Conservation (phyloP, 2,329 filamentous ascomycete species). For the Calonectria honghensis region DNA sequence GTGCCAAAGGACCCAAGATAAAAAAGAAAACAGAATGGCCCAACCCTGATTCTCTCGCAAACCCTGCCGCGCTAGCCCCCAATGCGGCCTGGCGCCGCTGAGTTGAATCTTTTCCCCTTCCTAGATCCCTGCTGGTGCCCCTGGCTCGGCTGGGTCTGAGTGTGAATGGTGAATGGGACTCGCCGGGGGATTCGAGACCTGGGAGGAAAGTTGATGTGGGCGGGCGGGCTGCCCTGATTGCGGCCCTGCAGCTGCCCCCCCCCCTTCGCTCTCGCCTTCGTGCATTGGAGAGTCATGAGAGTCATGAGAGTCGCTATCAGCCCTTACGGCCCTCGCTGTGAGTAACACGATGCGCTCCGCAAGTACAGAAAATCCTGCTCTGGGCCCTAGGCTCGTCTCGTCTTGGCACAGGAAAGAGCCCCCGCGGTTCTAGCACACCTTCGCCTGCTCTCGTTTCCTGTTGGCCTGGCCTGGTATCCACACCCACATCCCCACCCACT, state of each 20-base stretch:
- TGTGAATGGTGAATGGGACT: slow-evolving; percentile 15
- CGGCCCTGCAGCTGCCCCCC: slow-evolving; percentile 1
- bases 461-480: slow-evolving; percentile 43
- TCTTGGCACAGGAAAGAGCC: not conserved
- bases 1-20: slow-evolving; percentile 21
- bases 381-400: not conserved
- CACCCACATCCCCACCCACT: slow-evolving; percentile 30
- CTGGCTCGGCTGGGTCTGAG: slow-evolving; percentile 28
- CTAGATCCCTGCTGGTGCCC: slow-evolving; percentile 13
- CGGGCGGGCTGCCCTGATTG: slow-evolving; percentile 2
- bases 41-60: slow-evolving; percentile 34
- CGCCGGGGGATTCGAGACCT: slow-evolving; percentile 9
- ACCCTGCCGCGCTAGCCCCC: slow-evolving; percentile 2
- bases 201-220: slow-evolving; percentile 12
- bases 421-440: slow-evolving; percentile 18
- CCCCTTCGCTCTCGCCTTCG: slow-evolving; percentile 5
- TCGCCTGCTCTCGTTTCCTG: slow-evolving; percentile 46
- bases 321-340: not conserved
- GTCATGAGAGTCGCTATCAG: not conserved
- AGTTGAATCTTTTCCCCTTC: slow-evolving; percentile 29
- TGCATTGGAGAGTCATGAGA: not conserved
- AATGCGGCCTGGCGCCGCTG: slow-evolving; percentile 5
- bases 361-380: not conserved
- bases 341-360: not conserved
- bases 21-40: slow-evolving; percentile 11